Percentiles rank a stretch among this genome's conserved stretches.
Conservation (phyloP, 2,329 filamentous ascomycete species). For the Catunica adiposa region DNA sequence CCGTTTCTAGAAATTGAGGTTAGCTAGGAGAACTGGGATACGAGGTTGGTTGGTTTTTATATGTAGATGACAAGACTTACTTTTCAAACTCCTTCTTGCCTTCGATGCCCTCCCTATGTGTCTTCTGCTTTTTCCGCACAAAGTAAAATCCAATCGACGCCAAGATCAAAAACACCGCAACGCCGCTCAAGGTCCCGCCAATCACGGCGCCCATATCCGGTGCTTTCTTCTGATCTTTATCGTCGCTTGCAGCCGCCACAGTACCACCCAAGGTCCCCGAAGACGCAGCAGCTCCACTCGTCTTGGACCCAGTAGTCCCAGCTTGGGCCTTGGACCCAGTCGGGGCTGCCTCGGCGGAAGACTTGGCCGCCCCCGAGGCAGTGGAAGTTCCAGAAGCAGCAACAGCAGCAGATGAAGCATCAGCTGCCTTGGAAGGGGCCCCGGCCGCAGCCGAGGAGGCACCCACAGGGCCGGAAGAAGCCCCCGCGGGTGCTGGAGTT, state of each 20-base stretch:
- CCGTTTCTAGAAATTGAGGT: no score
- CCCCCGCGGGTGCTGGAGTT: not conserved
- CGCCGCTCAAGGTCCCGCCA: slow-evolving; percentile 36
- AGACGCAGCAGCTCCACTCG: not conserved
- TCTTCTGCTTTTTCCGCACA: slow-evolving; percentile 28
- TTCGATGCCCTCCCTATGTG: slow-evolving; percentile 17
- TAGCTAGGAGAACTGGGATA: no score
- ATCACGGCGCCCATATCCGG: slow-evolving; percentile 33
- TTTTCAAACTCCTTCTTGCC: slow-evolving; percentile 16
- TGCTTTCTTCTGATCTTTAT: slow-evolving; percentile 16
- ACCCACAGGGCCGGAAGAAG: not conserved
- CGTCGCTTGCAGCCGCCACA: slow-evolving; percentile 1
- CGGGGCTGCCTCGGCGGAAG: slow-evolving; percentile 15
- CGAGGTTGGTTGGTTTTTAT: not conserved
- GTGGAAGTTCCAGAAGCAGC: not conserved
- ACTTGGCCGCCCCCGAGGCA: not conserved
- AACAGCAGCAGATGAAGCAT: not conserved
- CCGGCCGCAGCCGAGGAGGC: not conserved
- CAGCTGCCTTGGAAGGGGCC: not conserved
- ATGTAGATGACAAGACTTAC: slow-evolving; percentile 15
- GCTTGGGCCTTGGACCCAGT: slow-evolving; percentile 9
- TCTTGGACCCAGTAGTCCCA: not conserved
- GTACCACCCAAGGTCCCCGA: slow-evolving; percentile 2
- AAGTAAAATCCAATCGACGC: slow-evolving; percentile 28
- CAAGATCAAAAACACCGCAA: slow-evolving; percentile 29